phyloP scores from a whole-genome alignment of 805 yeast species.

The Monosporozyma servazzii region DNA sequence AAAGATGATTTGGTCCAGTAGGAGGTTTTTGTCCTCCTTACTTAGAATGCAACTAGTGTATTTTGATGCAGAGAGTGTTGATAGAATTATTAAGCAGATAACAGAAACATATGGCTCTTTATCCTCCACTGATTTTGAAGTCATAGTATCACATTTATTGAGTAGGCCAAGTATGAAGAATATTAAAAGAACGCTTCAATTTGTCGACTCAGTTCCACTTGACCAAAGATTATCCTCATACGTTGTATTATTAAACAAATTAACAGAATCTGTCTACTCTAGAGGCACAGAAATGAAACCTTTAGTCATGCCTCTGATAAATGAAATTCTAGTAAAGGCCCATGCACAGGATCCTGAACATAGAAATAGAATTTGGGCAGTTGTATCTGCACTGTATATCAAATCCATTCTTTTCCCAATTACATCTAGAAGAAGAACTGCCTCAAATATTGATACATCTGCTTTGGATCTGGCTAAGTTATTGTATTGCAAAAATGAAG shows the following conservation, averaged over 20 bases:
- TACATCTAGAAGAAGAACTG: neutral
- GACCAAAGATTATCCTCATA: constrained; percentile 12
- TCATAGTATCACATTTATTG: constrained; percentile 16
- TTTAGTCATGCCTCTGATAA: constrained; percentile 5
- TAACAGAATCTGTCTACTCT: constrained; percentile 13
- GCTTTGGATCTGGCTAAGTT: constrained; percentile 17
- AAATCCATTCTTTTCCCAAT: constrained; percentile 12
- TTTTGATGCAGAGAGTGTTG: constrained; percentile 24
- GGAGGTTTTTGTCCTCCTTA: constrained; percentile 16
- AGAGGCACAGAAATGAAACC: constrained; percentile 1
- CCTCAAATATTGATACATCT: neutral
- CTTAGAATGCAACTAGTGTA: constrained; percentile 22
- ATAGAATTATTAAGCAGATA: constrained; percentile 18
- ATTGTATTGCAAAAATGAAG: constrained; percentile 11
- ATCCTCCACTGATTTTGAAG: constrained; percentile 17
- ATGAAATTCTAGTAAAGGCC: constrained; percentile 16
- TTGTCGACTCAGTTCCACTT: constrained; percentile 14
- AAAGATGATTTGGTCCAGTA: constrained; percentile 14
- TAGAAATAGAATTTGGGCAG: constrained; percentile 16
- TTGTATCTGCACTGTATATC: constrained; percentile 19
- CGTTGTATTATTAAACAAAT: constrained; percentile 13
- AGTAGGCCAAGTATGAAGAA: constrained; percentile 9
- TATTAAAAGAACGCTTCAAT: constrained; percentile 16
- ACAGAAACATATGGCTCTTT: constrained; percentile 12
- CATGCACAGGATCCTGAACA: constrained; percentile 18